Percentiles rank a stretch among this genome's conserved stretches.
phyloP scores from a whole-genome alignment of 192 early-diverging fungal genomes.

The Rhizophagus clarus region DNA sequence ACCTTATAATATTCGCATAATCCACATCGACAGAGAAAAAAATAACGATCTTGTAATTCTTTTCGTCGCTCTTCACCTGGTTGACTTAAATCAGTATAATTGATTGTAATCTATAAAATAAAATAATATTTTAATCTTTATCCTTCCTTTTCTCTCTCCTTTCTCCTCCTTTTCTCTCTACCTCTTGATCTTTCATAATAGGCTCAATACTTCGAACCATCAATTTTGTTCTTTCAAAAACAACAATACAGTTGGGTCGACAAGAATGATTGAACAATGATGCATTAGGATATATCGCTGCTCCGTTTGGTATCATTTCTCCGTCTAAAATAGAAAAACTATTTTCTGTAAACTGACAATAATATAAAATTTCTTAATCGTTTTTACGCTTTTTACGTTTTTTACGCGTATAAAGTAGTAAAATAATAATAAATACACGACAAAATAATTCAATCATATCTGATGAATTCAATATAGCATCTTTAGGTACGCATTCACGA shows the following conservation, averaged over 20 bases:
- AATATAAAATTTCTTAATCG: background rate
- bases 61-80: conserved; percentile 34
- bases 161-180: background rate
- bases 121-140: too few species aligned
- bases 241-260: conserved; percentile 40
- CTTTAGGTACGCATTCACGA: conserved; percentile 28
- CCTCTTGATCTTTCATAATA: conserved; percentile 44
- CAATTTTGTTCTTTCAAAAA: conserved; percentile 40
- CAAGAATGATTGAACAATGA: conserved; percentile 54
- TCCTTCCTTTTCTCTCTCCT: too few species aligned
- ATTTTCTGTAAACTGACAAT: conserved; percentile 42
- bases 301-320: conserved; percentile 46
- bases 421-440: conserved; percentile 28
- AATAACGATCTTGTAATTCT: conserved; percentile 42
- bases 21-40: conserved; percentile 45
- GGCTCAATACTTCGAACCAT: conserved; percentile 35
- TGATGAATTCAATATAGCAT: conserved; percentile 14
- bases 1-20: conserved; percentile 29
- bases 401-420: background rate
- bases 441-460: conserved; percentile 48
- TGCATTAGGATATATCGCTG: conserved; percentile 43
- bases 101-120: conserved; percentile 33
- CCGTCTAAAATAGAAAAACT: conserved; percentile 44
- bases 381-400: too few species aligned
- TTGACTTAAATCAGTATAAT: conserved; percentile 42